Evolutionary conservation across 1,284 basidiomycete species (phyloP).

Genomic region (Cryptococcus floricola): DNA sequence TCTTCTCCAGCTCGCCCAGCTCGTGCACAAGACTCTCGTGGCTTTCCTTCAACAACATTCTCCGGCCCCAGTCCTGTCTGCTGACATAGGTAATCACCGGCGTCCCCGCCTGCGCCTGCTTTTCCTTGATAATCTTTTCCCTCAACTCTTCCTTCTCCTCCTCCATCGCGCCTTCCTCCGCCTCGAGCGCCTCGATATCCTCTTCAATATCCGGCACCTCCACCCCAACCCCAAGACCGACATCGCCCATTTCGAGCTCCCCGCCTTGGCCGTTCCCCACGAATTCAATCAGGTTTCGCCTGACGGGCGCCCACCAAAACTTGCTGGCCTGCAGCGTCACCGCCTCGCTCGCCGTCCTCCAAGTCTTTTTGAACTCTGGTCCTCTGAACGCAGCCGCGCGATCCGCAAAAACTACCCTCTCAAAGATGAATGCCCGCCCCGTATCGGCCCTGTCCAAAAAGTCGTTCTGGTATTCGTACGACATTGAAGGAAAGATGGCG

Average conservation of each 20-base stretch:
- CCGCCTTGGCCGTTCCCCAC: slow-evolving; percentile 54
- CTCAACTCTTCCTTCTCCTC: slow-evolving; percentile 21
- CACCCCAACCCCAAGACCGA: slow-evolving; percentile 18
- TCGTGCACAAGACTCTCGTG: slow-evolving; percentile 50
- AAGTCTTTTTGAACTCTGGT: slow-evolving; percentile 62
- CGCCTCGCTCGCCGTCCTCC: slow-evolving; percentile 68
- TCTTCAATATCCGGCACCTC: slow-evolving; percentile 14
- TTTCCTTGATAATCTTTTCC: slow-evolving; percentile 16
- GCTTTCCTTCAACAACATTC: slow-evolving; percentile 52
- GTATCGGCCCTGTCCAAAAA: slow-evolving; percentile 60
- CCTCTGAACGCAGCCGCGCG: slow-evolving; percentile 74
- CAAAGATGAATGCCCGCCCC: slow-evolving; percentile 67
- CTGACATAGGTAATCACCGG: slow-evolving; percentile 82
- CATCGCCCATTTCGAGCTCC: slow-evolving; percentile 39
- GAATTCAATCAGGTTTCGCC: slow-evolving; percentile 67
- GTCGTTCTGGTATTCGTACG: slow-evolving; percentile 57
- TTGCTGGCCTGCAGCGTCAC: slow-evolving; percentile 67
- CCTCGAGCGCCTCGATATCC: slow-evolving; percentile 30
- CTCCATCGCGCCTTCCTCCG: slow-evolving; percentile 23
- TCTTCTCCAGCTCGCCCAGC: slow-evolving; percentile 59
- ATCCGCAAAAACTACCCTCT: slow-evolving; percentile 76
- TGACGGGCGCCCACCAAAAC: slow-evolving; percentile 75
- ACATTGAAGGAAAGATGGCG: slow-evolving; percentile 67
- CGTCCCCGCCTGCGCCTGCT: slow-evolving; percentile 31
- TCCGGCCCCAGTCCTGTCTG: slow-evolving; percentile 76